Evolutionary conservation across 306 rosid genomes (phyloP), one percentile per base, ranked within the genome.

Genomic region (Carpinus fangiana): DNA sequence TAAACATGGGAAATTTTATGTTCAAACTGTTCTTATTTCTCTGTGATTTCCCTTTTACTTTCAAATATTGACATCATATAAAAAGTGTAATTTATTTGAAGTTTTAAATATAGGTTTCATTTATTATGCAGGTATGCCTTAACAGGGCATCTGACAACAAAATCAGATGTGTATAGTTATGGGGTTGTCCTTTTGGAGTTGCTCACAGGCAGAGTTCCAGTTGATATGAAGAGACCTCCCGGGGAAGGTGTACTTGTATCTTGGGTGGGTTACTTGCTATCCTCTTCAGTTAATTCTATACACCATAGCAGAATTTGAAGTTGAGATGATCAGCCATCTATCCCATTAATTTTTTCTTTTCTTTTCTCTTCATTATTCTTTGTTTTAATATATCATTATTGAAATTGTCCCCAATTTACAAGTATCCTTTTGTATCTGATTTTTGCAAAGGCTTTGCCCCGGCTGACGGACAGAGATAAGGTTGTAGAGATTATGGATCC

Each of bases 111-210:
- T 72, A 12, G 68, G 76, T 54, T 76, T 83, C 72, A 38, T 76
- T 77, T 66, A 16, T 62, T 55, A 34, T 90, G 81, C 89, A 95
- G 98, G 85, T 92, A 95, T 87, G 98, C 98, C 53, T 84, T 95
- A 65, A 95, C 98, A 2, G 98, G 97, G 50, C 98, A 92, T 88
- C 89, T 95, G 80, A 95, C 98, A 57, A 91, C 97, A 64, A 92
- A 95, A 83, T 95, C 98, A 16, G 98, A 95, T 75, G 98, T 95
- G 8, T 95, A 95, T 76, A 91, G 98, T 78, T 95, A 87, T 8
- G 98, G 98, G 61, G 93, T 95, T 54, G 98, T 95, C 60, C 97
- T 95, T 80, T 80, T 95, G 81, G 98, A 95, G 90, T 84, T 95
- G 82, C 96, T 95, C 47, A 95, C 98, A 0, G 98, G 98, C 54